Percentiles rank a stretch among this genome's conserved stretches.
Conservation (phyloP, 768 basidiomycete genomes). For the Auriscalpium vulgare region DNA sequence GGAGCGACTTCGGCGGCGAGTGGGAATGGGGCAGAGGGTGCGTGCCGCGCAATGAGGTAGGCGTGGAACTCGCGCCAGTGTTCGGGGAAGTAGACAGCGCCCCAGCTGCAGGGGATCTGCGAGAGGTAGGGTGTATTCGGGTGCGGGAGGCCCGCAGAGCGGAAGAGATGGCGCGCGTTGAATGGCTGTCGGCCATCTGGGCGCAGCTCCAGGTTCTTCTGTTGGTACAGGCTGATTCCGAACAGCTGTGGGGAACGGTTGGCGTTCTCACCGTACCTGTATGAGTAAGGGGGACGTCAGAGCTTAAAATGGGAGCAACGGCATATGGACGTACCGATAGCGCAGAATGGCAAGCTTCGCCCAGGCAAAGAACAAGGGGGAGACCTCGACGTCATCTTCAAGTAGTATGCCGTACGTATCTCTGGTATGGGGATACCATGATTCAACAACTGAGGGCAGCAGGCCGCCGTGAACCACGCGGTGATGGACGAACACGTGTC, state of each 20-base stretch:
- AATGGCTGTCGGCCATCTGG: slow-evolving; percentile 61
- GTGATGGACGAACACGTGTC: slow-evolving; percentile 53
- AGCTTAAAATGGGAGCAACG: neutral
- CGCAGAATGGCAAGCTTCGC: slow-evolving; percentile 69
- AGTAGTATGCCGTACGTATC: slow-evolving; percentile 73
- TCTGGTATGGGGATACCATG: slow-evolving; percentile 75
- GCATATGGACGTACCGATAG: slow-evolving; percentile 45
- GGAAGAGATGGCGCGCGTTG: slow-evolving; percentile 55
- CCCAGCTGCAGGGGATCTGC: slow-evolving; percentile 88
- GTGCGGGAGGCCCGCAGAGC: slow-evolving; percentile 27
- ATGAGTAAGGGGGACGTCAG: neutral
- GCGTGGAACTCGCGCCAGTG: slow-evolving; percentile 84
- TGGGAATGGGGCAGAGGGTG: slow-evolving; percentile 29
- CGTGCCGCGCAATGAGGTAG: slow-evolving; percentile 66
- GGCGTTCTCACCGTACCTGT: slow-evolving; percentile 45
- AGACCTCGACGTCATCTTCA: slow-evolving; percentile 84
- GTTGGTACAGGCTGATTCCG: slow-evolving; percentile 83
- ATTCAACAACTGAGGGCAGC: slow-evolving; percentile 78
- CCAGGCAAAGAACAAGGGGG: slow-evolving; percentile 82
- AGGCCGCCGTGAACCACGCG: slow-evolving; percentile 75
- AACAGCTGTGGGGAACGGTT: slow-evolving; percentile 45
- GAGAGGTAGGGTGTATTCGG: slow-evolving; percentile 70
- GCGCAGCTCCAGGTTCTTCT: slow-evolving; percentile 70
- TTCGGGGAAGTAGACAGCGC: slow-evolving; percentile 83
- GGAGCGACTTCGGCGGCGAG: slow-evolving; percentile 51